Evolutionary conservation across 768 basidiomycete species (phyloP).

Genomic region (Saitozyma podzolica): DNA sequence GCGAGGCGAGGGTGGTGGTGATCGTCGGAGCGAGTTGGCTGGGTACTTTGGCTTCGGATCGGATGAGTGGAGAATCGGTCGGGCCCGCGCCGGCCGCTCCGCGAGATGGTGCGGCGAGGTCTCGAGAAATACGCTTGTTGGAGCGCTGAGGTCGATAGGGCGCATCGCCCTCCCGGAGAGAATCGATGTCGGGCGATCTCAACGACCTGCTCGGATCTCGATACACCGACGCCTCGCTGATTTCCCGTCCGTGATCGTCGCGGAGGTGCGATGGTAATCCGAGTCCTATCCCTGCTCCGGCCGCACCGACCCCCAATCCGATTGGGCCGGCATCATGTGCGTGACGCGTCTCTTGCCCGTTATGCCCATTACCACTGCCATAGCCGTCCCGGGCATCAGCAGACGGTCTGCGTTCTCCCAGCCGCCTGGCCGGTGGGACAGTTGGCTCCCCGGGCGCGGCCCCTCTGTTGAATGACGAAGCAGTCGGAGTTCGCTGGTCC

Average conservation of each 20-base stretch:
- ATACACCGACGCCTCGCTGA: constrained; percentile 3
- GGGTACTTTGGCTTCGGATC: background rate
- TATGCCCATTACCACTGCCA: no score
- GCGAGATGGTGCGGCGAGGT: background rate
- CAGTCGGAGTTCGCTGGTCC: constrained; percentile 21
- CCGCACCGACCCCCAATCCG: no score
- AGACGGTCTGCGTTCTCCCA: no score
- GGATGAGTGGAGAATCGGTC: constrained; percentile 3
- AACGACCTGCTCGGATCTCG: background rate
- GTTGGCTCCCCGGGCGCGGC: no score
- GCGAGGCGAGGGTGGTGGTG: constrained; percentile 29
- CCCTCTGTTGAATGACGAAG: constrained; percentile 17
- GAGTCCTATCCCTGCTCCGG: constrained; percentile 4
- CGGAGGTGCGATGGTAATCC: constrained; percentile 7
- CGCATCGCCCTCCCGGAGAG: no score
- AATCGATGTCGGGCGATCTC: no score
- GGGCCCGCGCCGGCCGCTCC: background rate
- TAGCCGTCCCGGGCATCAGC: no score
- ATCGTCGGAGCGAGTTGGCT: constrained; percentile 23
- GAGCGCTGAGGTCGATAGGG: background rate
- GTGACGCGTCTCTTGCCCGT: no score
- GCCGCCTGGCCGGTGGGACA: no score
- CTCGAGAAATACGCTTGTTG: constrained; percentile 4
- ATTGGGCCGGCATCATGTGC: no score
- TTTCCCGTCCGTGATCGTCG: background rate